A percentile compares a stretch with the other conserved stretches of the same genome.
phyloP scores from a whole-genome alignment of 2,329 filamentous ascomycete genomes.

The Xylaria polymorpha region DNA sequence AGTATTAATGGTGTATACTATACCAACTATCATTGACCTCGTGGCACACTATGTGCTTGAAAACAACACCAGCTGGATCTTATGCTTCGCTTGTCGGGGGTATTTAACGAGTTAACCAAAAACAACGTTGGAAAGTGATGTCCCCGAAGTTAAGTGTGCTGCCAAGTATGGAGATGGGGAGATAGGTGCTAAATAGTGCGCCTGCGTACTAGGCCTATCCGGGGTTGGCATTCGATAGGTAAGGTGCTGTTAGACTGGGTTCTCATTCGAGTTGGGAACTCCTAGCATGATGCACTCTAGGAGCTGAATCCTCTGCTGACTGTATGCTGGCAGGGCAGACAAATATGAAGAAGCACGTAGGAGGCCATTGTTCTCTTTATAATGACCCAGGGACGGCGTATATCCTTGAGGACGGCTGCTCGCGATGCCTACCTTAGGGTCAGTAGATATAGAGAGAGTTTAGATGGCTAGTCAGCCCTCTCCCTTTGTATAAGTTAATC shows the following conservation, averaged over 20 bases:
- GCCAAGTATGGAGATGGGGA: background rate
- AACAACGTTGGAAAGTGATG: background rate
- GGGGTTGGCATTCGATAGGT: background rate
- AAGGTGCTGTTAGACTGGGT: background rate
- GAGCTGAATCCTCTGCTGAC: background rate
- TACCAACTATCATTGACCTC: conserved; percentile 4
- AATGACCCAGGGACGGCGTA: too few species aligned
- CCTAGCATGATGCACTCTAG: too few species aligned
- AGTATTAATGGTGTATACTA: background rate
- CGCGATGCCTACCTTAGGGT: background rate
- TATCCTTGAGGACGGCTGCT: background rate
- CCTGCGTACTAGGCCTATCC: conserved; percentile 3
- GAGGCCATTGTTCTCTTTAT: background rate
- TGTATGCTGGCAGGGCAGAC: background rate
- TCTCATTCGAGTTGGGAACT: background rate
- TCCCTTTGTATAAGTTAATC: background rate
- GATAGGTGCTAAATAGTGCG: background rate
- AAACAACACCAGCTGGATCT: background rate
- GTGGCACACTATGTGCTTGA: conserved; percentile 1
- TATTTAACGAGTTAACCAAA: conserved; percentile 17
- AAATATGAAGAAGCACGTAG: background rate
- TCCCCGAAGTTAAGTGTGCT: background rate
- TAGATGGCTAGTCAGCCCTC: background rate
- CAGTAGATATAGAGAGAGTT: background rate
- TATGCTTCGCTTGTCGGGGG: conserved; percentile 10